Evolutionary conservation across 257 asterid species (phyloP).

Genomic region (Datura wrightii): DNA sequence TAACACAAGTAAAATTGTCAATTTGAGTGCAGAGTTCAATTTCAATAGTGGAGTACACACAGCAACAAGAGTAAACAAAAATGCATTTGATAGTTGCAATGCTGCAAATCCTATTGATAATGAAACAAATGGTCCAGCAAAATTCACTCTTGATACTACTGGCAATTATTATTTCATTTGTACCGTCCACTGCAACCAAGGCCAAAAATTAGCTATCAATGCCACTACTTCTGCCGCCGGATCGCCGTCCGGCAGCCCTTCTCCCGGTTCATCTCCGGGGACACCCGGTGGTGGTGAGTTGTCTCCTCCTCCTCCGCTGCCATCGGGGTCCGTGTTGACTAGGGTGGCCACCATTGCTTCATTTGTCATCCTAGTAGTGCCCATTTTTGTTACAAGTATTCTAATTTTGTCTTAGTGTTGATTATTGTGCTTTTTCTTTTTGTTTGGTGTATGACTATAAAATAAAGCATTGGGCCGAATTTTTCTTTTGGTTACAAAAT

Average conservation of each 20-base stretch:
- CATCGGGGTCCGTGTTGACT: background rate
- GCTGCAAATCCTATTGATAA: constrained; percentile 15
- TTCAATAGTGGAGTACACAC: constrained; percentile 38
- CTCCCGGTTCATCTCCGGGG: constrained; percentile 21
- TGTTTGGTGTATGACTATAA: too few relatives aligned
- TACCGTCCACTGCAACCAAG: constrained; percentile 34
- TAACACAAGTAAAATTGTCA: constrained; percentile 3
- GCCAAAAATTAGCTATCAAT: constrained; percentile 35
- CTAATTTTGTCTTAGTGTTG: too few relatives aligned
- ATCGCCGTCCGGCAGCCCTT: constrained; percentile 19
- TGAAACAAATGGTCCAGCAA: constrained; percentile 37
- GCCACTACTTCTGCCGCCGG: background rate
- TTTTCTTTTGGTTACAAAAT: too few relatives aligned
- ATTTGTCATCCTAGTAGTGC: background rate
- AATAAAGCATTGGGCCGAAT: too few relatives aligned
- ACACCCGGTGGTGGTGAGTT: background rate
- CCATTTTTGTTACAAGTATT: background rate
- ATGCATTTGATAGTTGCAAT: constrained; percentile 36
- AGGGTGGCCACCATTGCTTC: background rate
- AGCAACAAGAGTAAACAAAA: constrained; percentile 34
- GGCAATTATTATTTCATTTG: constrained; percentile 41
- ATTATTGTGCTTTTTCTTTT: too few relatives aligned
- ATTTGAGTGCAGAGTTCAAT: constrained; percentile 38
- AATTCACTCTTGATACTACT: constrained; percentile 34
- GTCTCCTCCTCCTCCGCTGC: background rate